phyloP scores from a whole-genome alignment of 2,329 filamentous ascomycete genomes.

The Xylaria sp. region DNA sequence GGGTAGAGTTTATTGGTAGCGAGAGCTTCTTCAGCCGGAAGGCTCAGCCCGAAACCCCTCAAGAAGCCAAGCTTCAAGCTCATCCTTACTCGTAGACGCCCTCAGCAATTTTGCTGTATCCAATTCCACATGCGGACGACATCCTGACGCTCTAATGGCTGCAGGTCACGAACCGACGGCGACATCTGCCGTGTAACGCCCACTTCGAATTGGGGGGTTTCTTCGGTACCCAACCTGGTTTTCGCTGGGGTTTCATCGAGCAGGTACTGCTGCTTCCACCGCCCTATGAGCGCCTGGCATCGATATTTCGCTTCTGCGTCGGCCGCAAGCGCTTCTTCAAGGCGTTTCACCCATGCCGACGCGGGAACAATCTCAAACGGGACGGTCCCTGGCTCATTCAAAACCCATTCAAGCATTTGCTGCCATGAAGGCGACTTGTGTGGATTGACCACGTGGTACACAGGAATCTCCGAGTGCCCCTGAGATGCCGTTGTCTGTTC shows the following conservation, averaged over 20 bases:
- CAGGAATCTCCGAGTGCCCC: conserved; percentile 26
- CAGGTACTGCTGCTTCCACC: conserved; percentile 44
- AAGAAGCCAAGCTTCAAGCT: neutral
- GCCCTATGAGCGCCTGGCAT: conserved; percentile 38
- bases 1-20: too few species aligned
- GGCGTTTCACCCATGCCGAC: conserved; percentile 37
- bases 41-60: neutral
- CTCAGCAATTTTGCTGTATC: conserved; percentile 21
- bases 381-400: neutral
- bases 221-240: neutral
- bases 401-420: conserved; percentile 42
- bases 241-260: neutral
- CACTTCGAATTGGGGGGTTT: conserved; percentile 32
- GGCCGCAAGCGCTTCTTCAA: conserved; percentile 30
- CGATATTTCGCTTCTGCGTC: conserved; percentile 34
- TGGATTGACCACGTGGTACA: conserved; percentile 48
- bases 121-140: conserved; percentile 35
- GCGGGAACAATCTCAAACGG: conserved; percentile 37
- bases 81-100: neutral
- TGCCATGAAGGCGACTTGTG: conserved; percentile 39
- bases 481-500: conserved; percentile 9
- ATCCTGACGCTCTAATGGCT: conserved; percentile 30
- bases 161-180: conserved; percentile 32
- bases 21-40: neutral
- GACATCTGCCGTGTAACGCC: conserved; percentile 31